A percentile compares a stretch with the other conserved stretches of the same genome.
Evolutionary conservation across 495 filamentous ascomycete species (phyloP).

Genomic region (Parathielavia appendiculata): DNA sequence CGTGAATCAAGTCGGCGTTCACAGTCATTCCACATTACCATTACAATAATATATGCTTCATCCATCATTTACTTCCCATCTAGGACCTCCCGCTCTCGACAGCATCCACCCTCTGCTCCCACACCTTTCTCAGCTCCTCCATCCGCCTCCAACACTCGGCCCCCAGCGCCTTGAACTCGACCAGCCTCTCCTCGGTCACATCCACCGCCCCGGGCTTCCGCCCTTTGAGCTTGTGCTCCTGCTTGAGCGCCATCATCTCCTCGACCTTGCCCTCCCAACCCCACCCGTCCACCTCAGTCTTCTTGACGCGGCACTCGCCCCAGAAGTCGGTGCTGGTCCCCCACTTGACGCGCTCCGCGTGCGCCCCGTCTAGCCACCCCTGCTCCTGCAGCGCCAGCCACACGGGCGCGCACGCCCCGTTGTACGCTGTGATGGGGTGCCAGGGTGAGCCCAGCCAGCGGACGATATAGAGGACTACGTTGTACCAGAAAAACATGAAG

Average conservation of each 20-base stretch:
- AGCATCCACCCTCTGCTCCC: conserved; percentile 55
- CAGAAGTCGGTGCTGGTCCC: conserved; percentile 58
- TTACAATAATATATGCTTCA: background rate
- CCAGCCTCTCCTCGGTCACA: conserved; percentile 58
- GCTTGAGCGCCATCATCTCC: conserved; percentile 38
- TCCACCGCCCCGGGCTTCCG: conserved; percentile 53
- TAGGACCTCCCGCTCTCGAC: background rate
- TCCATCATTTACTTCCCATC: background rate
- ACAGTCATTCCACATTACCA: conserved; percentile 1
- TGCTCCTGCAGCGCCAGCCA: conserved; percentile 75
- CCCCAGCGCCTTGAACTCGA: conserved; percentile 70
- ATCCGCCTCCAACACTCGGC: conserved; percentile 73
- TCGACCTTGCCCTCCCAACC: conserved; percentile 69
- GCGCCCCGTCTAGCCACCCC: conserved; percentile 52
- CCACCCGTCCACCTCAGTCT: conserved; percentile 82
- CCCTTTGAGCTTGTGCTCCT: conserved; percentile 45
- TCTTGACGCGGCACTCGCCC: conserved; percentile 57
- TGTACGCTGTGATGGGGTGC: conserved; percentile 70
- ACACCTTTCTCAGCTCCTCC: conserved; percentile 72
- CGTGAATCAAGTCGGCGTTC: background rate
- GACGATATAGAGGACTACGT: conserved; percentile 59
- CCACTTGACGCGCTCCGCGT: conserved; percentile 72
- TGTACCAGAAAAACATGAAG: conserved; percentile 56
- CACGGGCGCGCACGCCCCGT: conserved; percentile 68
- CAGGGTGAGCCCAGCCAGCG: conserved; percentile 82